These are phyloP conservation scores for Saccharomyces cerevisiae DNA, from an alignment of 805 yeast genomes.

Conservation along the genomic window DNA sequence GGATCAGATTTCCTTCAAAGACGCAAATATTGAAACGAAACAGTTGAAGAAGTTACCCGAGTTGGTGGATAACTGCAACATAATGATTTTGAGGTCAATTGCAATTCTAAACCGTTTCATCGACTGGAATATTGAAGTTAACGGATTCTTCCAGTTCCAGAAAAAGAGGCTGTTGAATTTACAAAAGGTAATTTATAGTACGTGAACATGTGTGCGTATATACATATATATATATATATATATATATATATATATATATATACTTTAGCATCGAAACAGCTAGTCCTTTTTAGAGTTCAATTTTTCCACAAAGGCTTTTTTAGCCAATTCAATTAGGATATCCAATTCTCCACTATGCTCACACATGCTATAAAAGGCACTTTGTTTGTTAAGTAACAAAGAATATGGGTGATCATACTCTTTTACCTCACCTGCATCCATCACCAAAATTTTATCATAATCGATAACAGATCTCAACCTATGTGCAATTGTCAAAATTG, in stretches of 20 bases:
- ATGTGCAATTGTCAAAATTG: constrained; percentile 74
- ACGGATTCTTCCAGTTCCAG: not conserved
- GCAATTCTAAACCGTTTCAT: not conserved
- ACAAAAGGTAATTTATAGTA: not conserved
- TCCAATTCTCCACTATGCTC: constrained; percentile 81
- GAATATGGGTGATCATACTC: constrained; percentile 63
- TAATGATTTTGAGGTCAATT: not conserved
- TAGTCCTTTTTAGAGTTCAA: constrained; percentile 8
- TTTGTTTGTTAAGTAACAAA: constrained; percentile 39
- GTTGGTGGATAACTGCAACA: not conserved
- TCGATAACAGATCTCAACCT: constrained; percentile 71
- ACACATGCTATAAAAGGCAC: constrained; percentile 60
- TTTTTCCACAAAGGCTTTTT: constrained; percentile 39
- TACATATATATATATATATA: not conserved
- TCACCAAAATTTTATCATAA: constrained; percentile 66
- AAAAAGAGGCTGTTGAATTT: not conserved
- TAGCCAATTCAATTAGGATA: constrained; percentile 57
- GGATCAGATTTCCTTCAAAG: not conserved
- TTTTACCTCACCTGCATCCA: constrained; percentile 63
- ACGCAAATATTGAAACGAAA: not conserved
- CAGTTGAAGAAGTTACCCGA: not conserved
- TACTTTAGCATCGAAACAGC: not conserved
- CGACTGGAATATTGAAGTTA: not conserved
- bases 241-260: not conserved
- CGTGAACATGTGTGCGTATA: not conserved